A percentile compares a stretch with the other conserved stretches of the same genome.
phyloP scores from a whole-genome alignment of 1,139 yeast species.

The Suhomyces maxii region DNA sequence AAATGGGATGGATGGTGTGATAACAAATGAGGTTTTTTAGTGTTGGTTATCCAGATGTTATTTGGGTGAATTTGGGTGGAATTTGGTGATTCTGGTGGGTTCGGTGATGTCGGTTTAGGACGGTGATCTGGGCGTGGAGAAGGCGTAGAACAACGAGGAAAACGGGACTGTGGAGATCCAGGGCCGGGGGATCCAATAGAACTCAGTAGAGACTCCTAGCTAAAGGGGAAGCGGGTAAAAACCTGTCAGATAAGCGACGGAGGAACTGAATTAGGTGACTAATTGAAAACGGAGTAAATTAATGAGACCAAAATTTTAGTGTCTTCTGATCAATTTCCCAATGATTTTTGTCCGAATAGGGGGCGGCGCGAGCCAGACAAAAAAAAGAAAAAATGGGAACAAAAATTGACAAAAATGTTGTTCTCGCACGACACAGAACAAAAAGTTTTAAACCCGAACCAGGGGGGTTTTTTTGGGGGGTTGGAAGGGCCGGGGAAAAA shows the following conservation, averaged over 20 bases:
- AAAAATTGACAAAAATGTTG: neutral
- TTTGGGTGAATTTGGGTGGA: too few species aligned
- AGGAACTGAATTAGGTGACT: neutral
- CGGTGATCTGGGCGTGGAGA: neutral
- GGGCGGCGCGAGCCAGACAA: neutral
- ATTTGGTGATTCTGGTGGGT: too few species aligned
- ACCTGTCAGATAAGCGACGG: neutral
- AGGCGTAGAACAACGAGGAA: neutral
- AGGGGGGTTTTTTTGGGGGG: too few species aligned
- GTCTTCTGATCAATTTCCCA: slow-evolving; percentile 19
- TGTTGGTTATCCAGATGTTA: too few species aligned
- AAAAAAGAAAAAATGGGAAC: neutral
- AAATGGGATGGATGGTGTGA: too few species aligned
- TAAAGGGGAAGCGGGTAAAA: neutral
- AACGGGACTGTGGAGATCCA: neutral
- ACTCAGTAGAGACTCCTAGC: neutral
- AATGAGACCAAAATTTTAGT: slow-evolving; percentile 6
- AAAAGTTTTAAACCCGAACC: too few species aligned
- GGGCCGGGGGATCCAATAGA: neutral
- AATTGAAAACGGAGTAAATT: neutral
- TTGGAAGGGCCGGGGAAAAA: too few species aligned
- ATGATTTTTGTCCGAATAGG: slow-evolving; percentile 12
- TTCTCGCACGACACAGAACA: slow-evolving; percentile 3
- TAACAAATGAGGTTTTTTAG: too few species aligned
- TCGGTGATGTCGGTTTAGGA: neutral